Evolutionary conservation across 108 stramenopile genomes (phyloP), one percentile per base, ranked within the genome.

Genomic region (Stephanodiscus minutulus): DNA sequence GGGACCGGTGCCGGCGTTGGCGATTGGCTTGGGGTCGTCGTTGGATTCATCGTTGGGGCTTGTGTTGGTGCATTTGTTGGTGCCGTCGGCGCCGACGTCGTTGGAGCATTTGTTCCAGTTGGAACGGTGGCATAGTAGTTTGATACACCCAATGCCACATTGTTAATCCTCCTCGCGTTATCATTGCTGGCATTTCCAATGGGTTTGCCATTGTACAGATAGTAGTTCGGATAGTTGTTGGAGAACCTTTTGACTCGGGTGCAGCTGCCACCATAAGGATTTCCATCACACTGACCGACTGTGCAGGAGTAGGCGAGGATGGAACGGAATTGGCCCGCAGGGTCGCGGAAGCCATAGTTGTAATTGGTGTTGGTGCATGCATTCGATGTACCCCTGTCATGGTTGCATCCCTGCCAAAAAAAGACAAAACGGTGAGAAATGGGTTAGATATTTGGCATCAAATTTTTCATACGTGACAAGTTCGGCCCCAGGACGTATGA

Each of bases 311-410:
- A 62, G 18, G 70, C 70, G 13, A 71, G 36, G 41, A 71, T 46
- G 41, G 70, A 71, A 4, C 70, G 36, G 20, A 71, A 71, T 31
- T 12, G n/a, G 12, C 25, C 70, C 0, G 13, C 0, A 31, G 61
- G 60, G 37, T 71, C 70, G 20, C 70, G 58, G 13, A 15, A 71
- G 7, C 70, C 70, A 20, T 71, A 71, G 61, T 71, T 71, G 37
- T 21, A 59, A 3, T 39, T 27, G 53, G n/a, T 24, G 35, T 15
- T 22, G 41, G n/a, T 18, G 25, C 70, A 71, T 28, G 21, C 61
- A 49, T 62, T 28, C 11, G 21, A 48, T 15, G 70, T 62, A 8
- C 70, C 70, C 36, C 28, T 61, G 33, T 71, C 70, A 39, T 71
- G 70, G 46, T 62, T 61, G 52, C 70, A 71, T 57, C 69, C 69